phyloP scores from a whole-genome alignment of 2,329 filamentous ascomycete species.

The Tolypocladium amazonense region DNA sequence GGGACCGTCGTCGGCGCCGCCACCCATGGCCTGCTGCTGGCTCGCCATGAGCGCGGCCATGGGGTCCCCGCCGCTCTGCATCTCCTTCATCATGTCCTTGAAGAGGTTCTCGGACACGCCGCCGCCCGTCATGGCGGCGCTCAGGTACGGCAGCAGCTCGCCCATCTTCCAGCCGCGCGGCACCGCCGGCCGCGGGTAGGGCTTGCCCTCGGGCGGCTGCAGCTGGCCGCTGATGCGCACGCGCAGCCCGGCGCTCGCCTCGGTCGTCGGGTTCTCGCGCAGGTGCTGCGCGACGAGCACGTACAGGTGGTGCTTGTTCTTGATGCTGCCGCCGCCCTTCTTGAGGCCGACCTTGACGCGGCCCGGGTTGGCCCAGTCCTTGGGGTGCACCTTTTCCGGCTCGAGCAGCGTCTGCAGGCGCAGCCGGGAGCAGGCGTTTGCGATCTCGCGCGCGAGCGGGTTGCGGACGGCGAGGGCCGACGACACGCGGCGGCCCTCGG shows the following conservation, averaged over 20 bases:
- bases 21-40: neutral
- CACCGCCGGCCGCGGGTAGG: conserved; percentile 61
- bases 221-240: conserved; percentile 66
- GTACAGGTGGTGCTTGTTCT: conserved; percentile 81
- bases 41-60: conserved; percentile 33
- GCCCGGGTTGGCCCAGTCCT: conserved; percentile 96
- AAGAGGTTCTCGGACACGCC: conserved; percentile 91
- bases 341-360: conserved; percentile 74
- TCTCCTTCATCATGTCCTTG: conserved; percentile 94
- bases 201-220: conserved; percentile 47
- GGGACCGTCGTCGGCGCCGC: conserved; percentile 13
- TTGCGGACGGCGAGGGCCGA: conserved; percentile 64
- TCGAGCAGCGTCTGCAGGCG: conserved; percentile 71
- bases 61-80: conserved; percentile 46
- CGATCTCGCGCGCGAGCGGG: conserved; percentile 82
- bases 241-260: conserved; percentile 54
- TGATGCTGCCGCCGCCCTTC: conserved; percentile 37
- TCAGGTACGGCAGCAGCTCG: conserved; percentile 74
- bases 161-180: conserved; percentile 89
- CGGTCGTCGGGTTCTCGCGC: conserved; percentile 65
- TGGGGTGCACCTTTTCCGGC: conserved; percentile 83
- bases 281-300: conserved; percentile 70
- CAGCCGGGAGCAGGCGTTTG: conserved; percentile 68
- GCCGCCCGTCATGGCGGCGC: conserved; percentile 80
- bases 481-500: conserved; percentile 72